phyloP scores from a whole-genome alignment of 495 filamentous ascomycete species.

The Cladorrhinum samala region DNA sequence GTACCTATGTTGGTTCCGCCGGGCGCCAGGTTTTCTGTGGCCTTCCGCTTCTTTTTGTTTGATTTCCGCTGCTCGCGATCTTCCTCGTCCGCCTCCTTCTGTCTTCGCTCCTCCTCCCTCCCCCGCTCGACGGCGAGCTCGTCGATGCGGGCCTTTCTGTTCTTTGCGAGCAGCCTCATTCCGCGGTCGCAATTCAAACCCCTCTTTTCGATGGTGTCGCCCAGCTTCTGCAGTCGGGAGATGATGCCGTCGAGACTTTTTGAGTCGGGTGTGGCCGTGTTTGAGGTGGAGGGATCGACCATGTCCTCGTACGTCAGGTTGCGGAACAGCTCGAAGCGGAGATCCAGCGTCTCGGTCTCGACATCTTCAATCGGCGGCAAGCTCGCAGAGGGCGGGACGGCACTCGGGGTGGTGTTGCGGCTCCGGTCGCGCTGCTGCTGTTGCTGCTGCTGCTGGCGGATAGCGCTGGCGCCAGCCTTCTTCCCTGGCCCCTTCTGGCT shows the following conservation, averaged over 20 bases:
- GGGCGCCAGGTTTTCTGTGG: conserved; percentile 50
- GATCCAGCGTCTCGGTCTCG: conserved; percentile 59
- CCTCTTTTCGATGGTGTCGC: conserved; percentile 58
- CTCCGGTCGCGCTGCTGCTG: conserved; percentile 53
- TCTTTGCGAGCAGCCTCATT: conserved; percentile 63
- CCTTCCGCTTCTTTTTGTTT: conserved; percentile 55
- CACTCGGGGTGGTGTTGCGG: conserved; percentile 79
- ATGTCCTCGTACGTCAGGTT: conserved; percentile 65
- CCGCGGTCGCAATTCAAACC: conserved; percentile 60
- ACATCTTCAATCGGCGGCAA: conserved; percentile 50
- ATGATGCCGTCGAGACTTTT: conserved; percentile 64
- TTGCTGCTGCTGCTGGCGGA: conserved; percentile 51
- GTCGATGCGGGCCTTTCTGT: conserved; percentile 52
- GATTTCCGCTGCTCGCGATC: conserved; percentile 43
- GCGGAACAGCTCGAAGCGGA: conserved; percentile 45
- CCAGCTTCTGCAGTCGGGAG: conserved; percentile 58
- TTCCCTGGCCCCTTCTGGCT: conserved; percentile 73
- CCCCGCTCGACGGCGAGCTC: conserved; percentile 40
- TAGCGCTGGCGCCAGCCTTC: conserved; percentile 56
- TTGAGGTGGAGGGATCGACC: conserved; percentile 56
- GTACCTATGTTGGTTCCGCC: conserved; percentile 62
- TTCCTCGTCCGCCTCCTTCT: conserved; percentile 35
- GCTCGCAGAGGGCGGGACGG: conserved; percentile 42
- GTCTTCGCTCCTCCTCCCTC: conserved; percentile 33
- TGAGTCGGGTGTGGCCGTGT: conserved; percentile 64